These are phyloP conservation scores for Aspergillus carbonarius DNA, from an alignment of 2,329 filamentous ascomycete species.

Conservation along the genomic window DNA sequence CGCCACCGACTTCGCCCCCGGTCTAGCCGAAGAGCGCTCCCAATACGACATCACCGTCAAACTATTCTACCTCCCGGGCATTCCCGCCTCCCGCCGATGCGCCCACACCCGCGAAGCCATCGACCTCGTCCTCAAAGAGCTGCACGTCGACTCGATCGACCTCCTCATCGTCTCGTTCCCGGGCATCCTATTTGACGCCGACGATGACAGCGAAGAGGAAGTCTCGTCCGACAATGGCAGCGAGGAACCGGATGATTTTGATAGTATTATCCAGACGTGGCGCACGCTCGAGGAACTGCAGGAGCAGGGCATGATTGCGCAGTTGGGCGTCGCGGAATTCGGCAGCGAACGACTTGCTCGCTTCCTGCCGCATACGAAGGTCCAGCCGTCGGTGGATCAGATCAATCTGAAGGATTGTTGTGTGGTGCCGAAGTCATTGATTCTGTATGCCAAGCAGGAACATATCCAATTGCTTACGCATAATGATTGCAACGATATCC, in stretches of 20 bases:
- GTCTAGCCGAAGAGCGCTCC: slow-evolving; percentile 74
- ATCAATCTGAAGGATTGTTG: slow-evolving; percentile 97
- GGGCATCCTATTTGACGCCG: slow-evolving; percentile 87
- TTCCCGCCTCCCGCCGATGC: slow-evolving; percentile 63
- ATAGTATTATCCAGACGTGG: slow-evolving; percentile 67
- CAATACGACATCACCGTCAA: slow-evolving; percentile 96
- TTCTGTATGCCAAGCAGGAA: slow-evolving; percentile 77
- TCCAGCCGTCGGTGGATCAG: slow-evolving; percentile 84
- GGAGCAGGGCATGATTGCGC: slow-evolving; percentile 66
- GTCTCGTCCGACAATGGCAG: slow-evolving; percentile 50
- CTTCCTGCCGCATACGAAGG: slow-evolving; percentile 68
- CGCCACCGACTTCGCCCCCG: slow-evolving; percentile 68
- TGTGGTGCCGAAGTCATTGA: slow-evolving; percentile 84
- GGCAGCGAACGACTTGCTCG: slow-evolving; percentile 77
- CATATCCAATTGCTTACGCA: slow-evolving; percentile 88
- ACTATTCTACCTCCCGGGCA: slow-evolving; percentile 81
- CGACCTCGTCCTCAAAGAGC: slow-evolving; percentile 73
- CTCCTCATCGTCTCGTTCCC: slow-evolving; percentile 92
- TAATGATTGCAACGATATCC: slow-evolving; percentile 87
- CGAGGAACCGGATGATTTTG: slow-evolving; percentile 53
- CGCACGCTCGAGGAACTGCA: slow-evolving; percentile 70
- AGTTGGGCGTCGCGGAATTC: slow-evolving; percentile 87
- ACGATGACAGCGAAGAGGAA: slow-evolving; percentile 77
- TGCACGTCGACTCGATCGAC: slow-evolving; percentile 74
- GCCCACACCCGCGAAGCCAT: slow-evolving; percentile 76